phyloP scores from a whole-genome alignment of 148 eudicot species.

The Vaccinium corymbosum region DNA sequence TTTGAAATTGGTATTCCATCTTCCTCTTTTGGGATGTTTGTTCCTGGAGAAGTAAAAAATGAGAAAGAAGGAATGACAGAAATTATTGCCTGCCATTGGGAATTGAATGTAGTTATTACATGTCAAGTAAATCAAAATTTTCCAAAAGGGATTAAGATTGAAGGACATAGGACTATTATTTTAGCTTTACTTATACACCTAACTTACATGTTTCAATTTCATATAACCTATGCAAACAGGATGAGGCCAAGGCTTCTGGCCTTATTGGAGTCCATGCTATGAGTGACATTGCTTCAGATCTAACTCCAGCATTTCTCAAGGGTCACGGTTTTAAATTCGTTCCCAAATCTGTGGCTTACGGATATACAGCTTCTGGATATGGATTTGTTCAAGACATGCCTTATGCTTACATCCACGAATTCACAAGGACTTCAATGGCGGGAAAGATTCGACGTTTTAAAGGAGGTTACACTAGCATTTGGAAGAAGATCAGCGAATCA shows the following conservation, averaged over 20 bases:
- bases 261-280: conserved; percentile 45
- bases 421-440: conserved; percentile 55
- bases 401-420: conserved; percentile 55
- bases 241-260: conserved; percentile 38
- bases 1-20: background rate
- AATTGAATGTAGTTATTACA: background rate
- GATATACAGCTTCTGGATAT: conserved; percentile 58
- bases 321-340: conserved; percentile 33
- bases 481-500: conserved; percentile 40
- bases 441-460: conserved; percentile 48
- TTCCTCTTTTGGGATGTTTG: background rate
- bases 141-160: background rate
- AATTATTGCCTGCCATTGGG: background rate
- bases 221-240: conserved; percentile 20
- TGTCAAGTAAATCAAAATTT: background rate
- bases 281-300: conserved; percentile 44
- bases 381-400: conserved; percentile 61
- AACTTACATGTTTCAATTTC: background rate
- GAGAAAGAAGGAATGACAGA: background rate
- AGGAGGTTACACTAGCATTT: conserved; percentile 41
- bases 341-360: conserved; percentile 50
- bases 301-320: conserved; percentile 42
- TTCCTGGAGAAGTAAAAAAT: background rate
- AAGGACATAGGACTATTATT: background rate
- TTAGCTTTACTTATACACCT: background rate